A percentile compares a stretch with the other conserved stretches of the same genome.
Conservation (phyloP, 306 rosid species). For the Prosopis cineraria region DNA sequence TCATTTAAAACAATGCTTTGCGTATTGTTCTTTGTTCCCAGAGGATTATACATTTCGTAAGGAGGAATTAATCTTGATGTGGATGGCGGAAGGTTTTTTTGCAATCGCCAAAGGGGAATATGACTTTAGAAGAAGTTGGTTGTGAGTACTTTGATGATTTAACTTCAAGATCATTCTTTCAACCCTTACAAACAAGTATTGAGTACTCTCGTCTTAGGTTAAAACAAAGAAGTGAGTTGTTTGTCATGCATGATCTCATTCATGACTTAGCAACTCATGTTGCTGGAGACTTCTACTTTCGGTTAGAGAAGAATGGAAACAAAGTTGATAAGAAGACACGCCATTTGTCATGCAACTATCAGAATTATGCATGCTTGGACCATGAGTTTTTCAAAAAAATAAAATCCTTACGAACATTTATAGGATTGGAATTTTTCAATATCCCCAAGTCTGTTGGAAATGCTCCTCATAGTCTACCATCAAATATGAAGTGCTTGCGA, state of each 20-base stretch:
- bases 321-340: background rate
- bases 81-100: background rate
- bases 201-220: background rate
- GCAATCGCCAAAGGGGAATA: background rate
- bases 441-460: background rate
- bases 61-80: background rate
- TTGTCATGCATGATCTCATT: constrained; percentile 29
- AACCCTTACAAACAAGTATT: background rate
- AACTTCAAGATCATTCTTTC: background rate
- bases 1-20: constrained; percentile 25
- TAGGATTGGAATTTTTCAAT: background rate
- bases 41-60: background rate
- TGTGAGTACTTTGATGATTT: background rate
- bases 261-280: background rate
- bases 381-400: background rate
- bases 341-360: constrained; percentile 9
- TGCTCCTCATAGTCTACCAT: too few relatives aligned
- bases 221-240: background rate
- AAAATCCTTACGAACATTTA: constrained; percentile 22
- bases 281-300: constrained; percentile 13
- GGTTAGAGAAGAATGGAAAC: background rate
- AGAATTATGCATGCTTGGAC: background rate
- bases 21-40: background rate
- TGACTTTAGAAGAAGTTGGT: background rate
- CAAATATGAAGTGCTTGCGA: background rate